Conservation (phyloP, 129 eudicot genomes). For the Logfia minima region DNA sequence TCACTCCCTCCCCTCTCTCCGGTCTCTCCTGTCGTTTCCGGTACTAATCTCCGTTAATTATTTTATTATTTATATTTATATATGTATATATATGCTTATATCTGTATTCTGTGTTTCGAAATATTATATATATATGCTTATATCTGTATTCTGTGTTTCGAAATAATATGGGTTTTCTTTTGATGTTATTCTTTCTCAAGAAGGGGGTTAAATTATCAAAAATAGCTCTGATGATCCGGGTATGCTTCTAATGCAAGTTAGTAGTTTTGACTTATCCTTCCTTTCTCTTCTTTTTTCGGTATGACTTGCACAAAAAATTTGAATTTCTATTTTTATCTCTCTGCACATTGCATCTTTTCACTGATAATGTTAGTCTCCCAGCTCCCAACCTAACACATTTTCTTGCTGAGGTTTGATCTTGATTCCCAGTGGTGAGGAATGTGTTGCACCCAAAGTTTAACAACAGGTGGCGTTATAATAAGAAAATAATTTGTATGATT, state of each 20-base stretch:
- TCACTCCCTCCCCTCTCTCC: constrained; percentile 54
- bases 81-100: background rate
- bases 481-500: background rate
- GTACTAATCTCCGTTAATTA: constrained; percentile 29
- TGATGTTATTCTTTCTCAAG: constrained; percentile 65
- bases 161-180: constrained; percentile 85
- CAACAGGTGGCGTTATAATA: constrained; percentile 51
- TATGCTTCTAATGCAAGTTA: constrained; percentile 83
- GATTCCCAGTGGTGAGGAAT: too few relatives aligned
- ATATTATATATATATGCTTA: too few relatives aligned
- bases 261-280: constrained; percentile 11
- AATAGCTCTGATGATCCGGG: constrained; percentile 82
- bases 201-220: constrained; percentile 67
- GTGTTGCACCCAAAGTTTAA: constrained; percentile 72
- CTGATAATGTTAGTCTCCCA: constrained; percentile 73
- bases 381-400: too few relatives aligned
- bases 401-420: too few relatives aligned
- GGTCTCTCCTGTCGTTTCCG: constrained; percentile 65
- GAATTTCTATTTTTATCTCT: background rate
- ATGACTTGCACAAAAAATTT: background rate
- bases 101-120: too few relatives aligned
- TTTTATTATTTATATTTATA: too few relatives aligned
- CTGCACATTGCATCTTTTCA: constrained; percentile 60
- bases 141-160: too few relatives aligned
- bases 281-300: background rate